Evolutionary conservation across 495 filamentous ascomycete species (phyloP).

Genomic region (Amorphotheca resinae): DNA sequence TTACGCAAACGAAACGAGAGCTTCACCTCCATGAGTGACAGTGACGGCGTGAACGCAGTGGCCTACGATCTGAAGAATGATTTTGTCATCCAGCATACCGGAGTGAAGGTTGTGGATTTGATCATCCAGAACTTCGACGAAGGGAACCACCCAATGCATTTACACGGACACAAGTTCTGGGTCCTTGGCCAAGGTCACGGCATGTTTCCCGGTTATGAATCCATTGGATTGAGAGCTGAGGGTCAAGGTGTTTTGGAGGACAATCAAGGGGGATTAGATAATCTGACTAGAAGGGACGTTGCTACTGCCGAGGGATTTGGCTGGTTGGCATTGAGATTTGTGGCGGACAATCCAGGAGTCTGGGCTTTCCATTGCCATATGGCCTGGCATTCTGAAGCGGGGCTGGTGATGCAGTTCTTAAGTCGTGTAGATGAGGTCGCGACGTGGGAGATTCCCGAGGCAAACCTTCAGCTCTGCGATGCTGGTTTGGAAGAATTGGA

Average conservation of each 20-base stretch:
- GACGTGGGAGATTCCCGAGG: conserved; percentile 30
- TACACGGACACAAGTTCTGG: conserved; percentile 52
- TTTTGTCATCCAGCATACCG: conserved; percentile 29
- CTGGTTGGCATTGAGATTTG: conserved; percentile 37
- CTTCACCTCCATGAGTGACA: conserved; percentile 26
- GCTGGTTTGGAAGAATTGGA: conserved; percentile 11
- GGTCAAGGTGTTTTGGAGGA: conserved; percentile 11
- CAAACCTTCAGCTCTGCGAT: conserved; percentile 25
- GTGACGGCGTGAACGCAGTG: conserved; percentile 37
- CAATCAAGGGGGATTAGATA: conserved; percentile 19
- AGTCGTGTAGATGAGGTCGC: conserved; percentile 31
- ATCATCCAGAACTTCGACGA: conserved; percentile 51
- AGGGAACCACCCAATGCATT: conserved; percentile 52
- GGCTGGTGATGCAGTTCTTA: conserved; percentile 48
- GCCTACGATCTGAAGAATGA: conserved; percentile 36
- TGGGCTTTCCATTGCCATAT: conserved; percentile 47
- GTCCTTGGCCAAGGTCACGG: conserved; percentile 42
- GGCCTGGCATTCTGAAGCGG: conserved; percentile 46
- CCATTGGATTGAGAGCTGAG: conserved; percentile 8
- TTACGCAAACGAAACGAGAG: conserved; percentile 34
- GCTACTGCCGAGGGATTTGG: conserved; percentile 39
- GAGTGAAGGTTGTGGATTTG: conserved; percentile 43
- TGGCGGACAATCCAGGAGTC: conserved; percentile 34
- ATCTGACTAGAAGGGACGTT: conserved; percentile 46
- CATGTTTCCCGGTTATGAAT: conserved; percentile 32